phyloP scores from a whole-genome alignment of 805 yeast species.

The Candida succiphila region DNA sequence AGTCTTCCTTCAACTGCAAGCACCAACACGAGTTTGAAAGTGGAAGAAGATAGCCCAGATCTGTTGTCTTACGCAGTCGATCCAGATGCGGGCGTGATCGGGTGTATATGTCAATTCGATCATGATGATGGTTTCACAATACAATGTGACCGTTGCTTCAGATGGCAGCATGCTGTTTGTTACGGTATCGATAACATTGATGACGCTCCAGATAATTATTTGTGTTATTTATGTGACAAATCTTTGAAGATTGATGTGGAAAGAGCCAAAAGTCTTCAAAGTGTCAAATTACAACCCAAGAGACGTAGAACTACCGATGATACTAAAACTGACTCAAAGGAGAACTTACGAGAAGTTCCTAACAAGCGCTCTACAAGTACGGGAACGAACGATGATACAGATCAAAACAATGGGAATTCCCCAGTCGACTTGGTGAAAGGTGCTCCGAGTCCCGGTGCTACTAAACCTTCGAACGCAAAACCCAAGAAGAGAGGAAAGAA shows the following conservation, averaged over 20 bases:
- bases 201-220: constrained; percentile 74
- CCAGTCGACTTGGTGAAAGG: constrained; percentile 3
- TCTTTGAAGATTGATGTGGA: constrained; percentile 30
- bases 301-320: constrained; percentile 5
- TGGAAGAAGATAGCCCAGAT: background rate
- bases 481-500: constrained; percentile 25
- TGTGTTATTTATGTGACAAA: constrained; percentile 67
- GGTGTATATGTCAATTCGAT: constrained; percentile 79
- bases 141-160: constrained; percentile 85
- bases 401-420: background rate
- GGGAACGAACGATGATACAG: constrained; percentile 1
- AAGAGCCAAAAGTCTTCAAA: constrained; percentile 21
- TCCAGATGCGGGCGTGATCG: constrained; percentile 77
- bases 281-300: constrained; percentile 24
- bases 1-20: background rate
- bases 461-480: constrained; percentile 17
- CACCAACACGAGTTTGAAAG: too few species aligned
- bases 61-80: constrained; percentile 49
- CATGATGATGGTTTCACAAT: constrained; percentile 92
- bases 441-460: constrained; percentile 1
- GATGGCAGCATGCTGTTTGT: constrained; percentile 96
- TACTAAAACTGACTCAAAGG: background rate
- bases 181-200: constrained; percentile 65
- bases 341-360: constrained; percentile 3
- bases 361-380: background rate